Base-by-base conservation (phyloP, 176 grass and related monocot genomes). In the Dendrocalamus sinicus region DNA sequence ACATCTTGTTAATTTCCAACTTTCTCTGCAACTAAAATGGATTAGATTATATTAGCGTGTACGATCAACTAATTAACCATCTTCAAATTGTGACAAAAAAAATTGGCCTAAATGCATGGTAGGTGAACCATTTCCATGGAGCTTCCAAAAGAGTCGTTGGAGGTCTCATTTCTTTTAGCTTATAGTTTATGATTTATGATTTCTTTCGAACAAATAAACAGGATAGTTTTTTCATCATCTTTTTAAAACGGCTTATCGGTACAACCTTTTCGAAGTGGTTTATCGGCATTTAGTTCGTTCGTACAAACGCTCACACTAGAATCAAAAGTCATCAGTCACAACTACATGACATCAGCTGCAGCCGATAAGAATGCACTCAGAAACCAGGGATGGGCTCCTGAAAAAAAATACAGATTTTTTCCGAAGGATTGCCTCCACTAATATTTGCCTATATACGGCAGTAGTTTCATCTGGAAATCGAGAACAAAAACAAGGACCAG, bases 61-160 rank as follows among this genome's bases (percentile, higher is more conserved):
- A 41, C 14, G 5, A 73, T 60, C 58, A 55, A 66, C 68, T 8
- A 30, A 50, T 47, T 9, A 37, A 52, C 10, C 20, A 65, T 43
- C 6, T 26, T 8, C 58, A 66, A 74, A 67, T n/a, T 57, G 22
- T 37, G 32, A n/a, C 54, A 41, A 16, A 58, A 58, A 83, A 66
- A 47, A 88, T 55, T 39, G 86, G 63, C 44, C 57, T 40, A 81
- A 74, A 37, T 52, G 23, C 17, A 58, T 58, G 81, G 46, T 73
- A 68, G 87, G 75, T 89, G 68, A 82, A 73, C 62, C 48, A n/a
- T 73, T 78, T 59, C 32, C 24, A 6, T 40, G 40, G 40, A 84
- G 13, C 57, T 66, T 52, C 14, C 5, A 15, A 15, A 23, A 8
- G 47, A 69, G 75, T 89, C 68, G 32, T 35, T 0, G 32, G 32